A percentile compares a stretch with the other conserved stretches of the same genome.
Evolutionary conservation across 2,329 filamentous ascomycete genomes (phyloP).

Genomic region (Colletotrichum sp.): DNA sequence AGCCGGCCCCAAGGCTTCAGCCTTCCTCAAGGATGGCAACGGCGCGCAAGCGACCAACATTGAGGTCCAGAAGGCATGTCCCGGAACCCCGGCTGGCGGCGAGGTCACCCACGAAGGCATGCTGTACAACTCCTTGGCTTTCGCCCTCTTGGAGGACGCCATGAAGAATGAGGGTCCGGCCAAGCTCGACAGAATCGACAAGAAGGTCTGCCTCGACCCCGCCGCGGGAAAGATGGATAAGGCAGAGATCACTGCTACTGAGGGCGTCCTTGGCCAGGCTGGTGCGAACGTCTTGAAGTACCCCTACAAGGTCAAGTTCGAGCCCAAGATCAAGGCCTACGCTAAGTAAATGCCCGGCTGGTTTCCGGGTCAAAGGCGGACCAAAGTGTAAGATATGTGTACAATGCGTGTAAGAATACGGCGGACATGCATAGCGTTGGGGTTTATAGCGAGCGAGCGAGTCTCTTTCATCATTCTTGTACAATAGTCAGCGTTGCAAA

Average conservation of each 20-base stretch:
- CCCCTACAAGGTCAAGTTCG: background rate
- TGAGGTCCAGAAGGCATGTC: slow-evolving; percentile 51
- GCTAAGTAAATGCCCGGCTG: background rate
- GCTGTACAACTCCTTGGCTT: slow-evolving; percentile 30
- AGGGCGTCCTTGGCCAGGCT: background rate
- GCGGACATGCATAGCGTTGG: background rate
- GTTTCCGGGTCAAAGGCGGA: background rate
- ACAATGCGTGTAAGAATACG: background rate
- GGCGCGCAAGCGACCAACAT: slow-evolving; percentile 53
- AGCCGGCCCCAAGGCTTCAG: slow-evolving; percentile 49
- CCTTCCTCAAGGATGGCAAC: slow-evolving; percentile 42
- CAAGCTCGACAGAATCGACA: slow-evolving; percentile 1
- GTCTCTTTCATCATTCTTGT: background rate
- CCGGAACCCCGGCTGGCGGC: slow-evolving; percentile 40
- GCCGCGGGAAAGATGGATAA: background rate
- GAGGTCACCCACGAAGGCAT: slow-evolving; percentile 57
- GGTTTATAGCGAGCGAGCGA: background rate
- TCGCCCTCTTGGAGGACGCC: slow-evolving; percentile 48
- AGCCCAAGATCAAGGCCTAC: background rate
- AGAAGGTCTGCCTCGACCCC: background rate
- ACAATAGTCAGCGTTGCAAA: background rate
- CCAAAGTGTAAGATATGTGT: background rate
- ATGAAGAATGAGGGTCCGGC: background rate
- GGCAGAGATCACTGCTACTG: background rate
- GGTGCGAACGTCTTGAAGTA: background rate